Evolutionary conservation across 192 early-diverging fungal species (phyloP).

Genomic region (Coemansia umbellata): DNA sequence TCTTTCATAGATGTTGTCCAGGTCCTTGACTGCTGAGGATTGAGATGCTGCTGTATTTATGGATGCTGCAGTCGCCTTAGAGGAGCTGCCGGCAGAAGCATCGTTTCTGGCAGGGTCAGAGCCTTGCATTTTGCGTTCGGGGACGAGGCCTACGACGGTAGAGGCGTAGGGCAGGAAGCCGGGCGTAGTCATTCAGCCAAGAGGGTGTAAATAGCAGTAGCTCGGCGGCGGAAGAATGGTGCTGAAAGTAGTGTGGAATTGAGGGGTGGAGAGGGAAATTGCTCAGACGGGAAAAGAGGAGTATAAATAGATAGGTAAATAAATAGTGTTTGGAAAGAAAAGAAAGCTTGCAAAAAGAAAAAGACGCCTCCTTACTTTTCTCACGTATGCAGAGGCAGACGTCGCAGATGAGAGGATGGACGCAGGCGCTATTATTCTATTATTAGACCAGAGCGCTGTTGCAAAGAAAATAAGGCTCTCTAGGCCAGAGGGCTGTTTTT

Average conservation of each 20-base stretch:
- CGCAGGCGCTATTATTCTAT: not conserved
- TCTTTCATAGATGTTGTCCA: conserved; percentile 38
- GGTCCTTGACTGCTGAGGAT: conserved; percentile 20
- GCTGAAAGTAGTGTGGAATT: not conserved
- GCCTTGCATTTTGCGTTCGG: conserved; percentile 25
- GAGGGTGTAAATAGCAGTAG: not conserved
- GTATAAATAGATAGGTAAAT: not conserved
- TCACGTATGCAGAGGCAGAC: too few relatives aligned
- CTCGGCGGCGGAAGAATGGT: not conserved
- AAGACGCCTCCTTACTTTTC: not conserved
- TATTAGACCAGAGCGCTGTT: not conserved
- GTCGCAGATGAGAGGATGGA: too few relatives aligned
- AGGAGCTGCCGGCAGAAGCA: not conserved
- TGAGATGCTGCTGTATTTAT: not conserved
- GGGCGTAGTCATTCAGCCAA: conserved; percentile 36
- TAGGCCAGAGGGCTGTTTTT: too few relatives aligned
- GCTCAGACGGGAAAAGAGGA: not conserved
- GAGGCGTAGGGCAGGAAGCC: conserved; percentile 29
- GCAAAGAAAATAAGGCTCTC: too few relatives aligned
- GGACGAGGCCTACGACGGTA: conserved; percentile 12
- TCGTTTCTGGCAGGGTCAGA: not conserved
- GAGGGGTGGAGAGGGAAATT: not conserved
- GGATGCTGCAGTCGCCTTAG: not conserved
- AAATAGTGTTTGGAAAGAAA: not conserved
- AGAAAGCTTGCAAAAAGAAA: not conserved